A percentile compares a stretch with the other conserved stretches of the same genome.
phyloP scores from a whole-genome alignment of 257 asterid genomes.

The Apocynum venetum region DNA sequence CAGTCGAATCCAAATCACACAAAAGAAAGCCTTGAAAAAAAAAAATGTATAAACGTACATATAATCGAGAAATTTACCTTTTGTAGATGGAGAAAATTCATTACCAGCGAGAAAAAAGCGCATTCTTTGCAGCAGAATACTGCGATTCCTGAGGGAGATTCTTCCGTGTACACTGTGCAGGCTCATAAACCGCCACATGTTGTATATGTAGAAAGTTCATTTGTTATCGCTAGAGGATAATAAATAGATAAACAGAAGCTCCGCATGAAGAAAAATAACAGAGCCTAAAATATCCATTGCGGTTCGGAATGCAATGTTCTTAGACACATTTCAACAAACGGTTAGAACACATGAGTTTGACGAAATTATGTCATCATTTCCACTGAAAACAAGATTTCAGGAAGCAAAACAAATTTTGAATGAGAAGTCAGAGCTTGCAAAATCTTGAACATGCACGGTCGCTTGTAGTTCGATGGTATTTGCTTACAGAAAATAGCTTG shows the following conservation, averaged over 20 bases:
- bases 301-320: not conserved
- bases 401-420: not conserved
- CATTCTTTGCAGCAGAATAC: slow-evolving; percentile 6
- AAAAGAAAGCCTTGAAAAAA: not conserved
- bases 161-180: slow-evolving; percentile 4
- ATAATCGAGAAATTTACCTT: not conserved
- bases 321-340: slow-evolving; percentile 11
- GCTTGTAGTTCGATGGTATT: not conserved
- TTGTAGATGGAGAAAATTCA: not conserved
- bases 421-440: not conserved
- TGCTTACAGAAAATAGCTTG: too few species aligned
- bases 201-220: not conserved
- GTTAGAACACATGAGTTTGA: not conserved
- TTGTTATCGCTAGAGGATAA: not conserved
- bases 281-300: not conserved
- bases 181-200: slow-evolving; percentile 3
- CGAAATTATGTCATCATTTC: not conserved
- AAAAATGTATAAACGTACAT: not conserved
- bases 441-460: not conserved
- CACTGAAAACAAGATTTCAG: not conserved
- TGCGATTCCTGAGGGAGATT: not conserved
- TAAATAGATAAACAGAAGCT: not conserved
- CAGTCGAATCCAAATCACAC: not conserved
- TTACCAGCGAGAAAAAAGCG: not conserved
- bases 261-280: not conserved